Evolutionary conservation across 768 basidiomycete genomes (phyloP), one percentile per base, ranked within the genome.

Genomic region (Phylloporus sp.): DNA sequence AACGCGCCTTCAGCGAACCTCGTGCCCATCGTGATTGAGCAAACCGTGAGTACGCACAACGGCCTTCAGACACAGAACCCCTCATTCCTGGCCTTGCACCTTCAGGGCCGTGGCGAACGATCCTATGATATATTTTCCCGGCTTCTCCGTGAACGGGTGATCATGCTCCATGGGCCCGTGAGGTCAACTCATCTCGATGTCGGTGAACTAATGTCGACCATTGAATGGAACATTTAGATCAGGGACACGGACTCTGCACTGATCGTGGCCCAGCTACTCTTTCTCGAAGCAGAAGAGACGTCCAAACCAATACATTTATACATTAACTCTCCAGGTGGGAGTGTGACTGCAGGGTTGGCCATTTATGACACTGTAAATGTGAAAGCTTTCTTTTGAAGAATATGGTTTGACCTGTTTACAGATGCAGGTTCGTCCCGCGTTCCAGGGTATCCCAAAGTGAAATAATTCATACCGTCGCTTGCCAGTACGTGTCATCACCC

Each of bases 51-150:
- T 57, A 8, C 53, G 39, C 11, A 26, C 10, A n/a, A 13, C 51
- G 24, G 35, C 49, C 31, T 57, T 52, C 51, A 34, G 11, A 40
- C 53, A 46, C 49, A 36, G 32, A 42, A 46, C 15, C 18, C 35
- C 59, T 68, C 58, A 66, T 34, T 13, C 27, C 8, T 43, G 18
- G 15, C 45, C 39, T 49, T 59, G 39, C 52, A 43, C 51, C 45
- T 46, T 4, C 58, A 91, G 88, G 88, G 87, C 41, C 80, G 91
- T 61, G 90, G 91, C 12, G 91, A 92, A 70, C 79, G 91, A 32
- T 91, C 89, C 24, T 95, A 97, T 72, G 95, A 97, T 65, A 97
- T 98, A 50, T 98, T 93, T 72, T 97, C 95, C 32, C 82, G 95
- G 20, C 78, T 98, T 44, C 76, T 98, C 34, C 78, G 91, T 56